Evolutionary conservation across 805 yeast species (phyloP).

Genomic region (Schwanniomyces vanrijiae): DNA sequence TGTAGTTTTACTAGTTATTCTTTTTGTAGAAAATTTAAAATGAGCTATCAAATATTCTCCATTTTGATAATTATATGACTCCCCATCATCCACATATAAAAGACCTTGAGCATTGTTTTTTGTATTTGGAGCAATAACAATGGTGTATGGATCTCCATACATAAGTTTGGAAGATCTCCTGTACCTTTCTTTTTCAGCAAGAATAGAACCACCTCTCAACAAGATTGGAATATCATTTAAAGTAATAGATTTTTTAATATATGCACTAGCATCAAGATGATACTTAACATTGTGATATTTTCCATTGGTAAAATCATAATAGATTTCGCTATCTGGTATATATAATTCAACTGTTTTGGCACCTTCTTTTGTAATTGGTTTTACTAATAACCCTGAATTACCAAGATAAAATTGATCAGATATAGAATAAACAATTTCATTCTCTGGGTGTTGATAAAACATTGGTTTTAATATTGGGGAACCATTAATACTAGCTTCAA

Average conservation of each 20-base stretch:
- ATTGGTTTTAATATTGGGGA: conserved; percentile 71
- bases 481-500: conserved; percentile 59
- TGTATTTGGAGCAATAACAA: conserved; percentile 58
- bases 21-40: conserved; percentile 38
- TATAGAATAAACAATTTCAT: conserved; percentile 49
- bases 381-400: conserved; percentile 65
- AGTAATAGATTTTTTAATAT: conserved; percentile 39
- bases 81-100: conserved; percentile 85
- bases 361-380: conserved; percentile 70
- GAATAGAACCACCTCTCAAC: conserved; percentile 76
- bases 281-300: conserved; percentile 5
- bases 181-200: conserved; percentile 66
- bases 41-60: conserved; percentile 51
- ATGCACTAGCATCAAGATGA: conserved; percentile 26
- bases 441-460: conserved; percentile 54
- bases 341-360: conserved; percentile 40
- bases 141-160: conserved; percentile 77
- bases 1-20: conserved; percentile 16
- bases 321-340: conserved; percentile 56
- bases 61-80: conserved; percentile 53
- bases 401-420: conserved; percentile 88
- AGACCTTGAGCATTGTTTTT: conserved; percentile 54
- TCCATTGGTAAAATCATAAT: conserved; percentile 54
- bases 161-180: conserved; percentile 79
- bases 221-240: conserved; percentile 69